Evolutionary conservation across 306 rosid species (phyloP), one percentile per base, ranked within the genome.

Genomic region (Quercus berberidifolia): DNA sequence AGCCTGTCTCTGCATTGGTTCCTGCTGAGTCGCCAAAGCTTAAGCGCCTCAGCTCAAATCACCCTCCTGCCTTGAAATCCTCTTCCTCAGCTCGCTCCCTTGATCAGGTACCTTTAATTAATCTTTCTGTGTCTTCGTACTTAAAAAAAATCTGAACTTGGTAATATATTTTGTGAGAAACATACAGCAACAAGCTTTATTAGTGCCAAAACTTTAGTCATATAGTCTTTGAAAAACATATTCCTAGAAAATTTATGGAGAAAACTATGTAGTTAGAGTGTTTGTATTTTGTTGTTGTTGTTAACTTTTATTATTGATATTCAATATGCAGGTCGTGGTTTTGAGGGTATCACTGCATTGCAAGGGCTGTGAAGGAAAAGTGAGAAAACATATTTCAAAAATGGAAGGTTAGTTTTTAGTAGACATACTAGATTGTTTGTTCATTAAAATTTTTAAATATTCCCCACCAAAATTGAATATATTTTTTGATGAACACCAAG

Each of bases 361-460:
- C 91, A 88, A 83, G 85, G 98, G 94, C 3, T 94, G 98, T n/a
- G 97, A 89, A 88, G 96, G 84, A 80, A 92, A 94, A 88, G 82
- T 94, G 10, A 86, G 90, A 79, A 94, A 90, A 82, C 94, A 92
- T 81, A 88, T 94, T 73, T 88, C 91, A 55, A 94, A 89, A 89
- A 94, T 94, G 97, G 91, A 94, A 90, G 98, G 98, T 93, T 20
- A 49, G 80, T 69, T 69, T 5, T 8, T 43, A 54, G 52, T 35
- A 41, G 69, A 56, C 8, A 13, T 21, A n/a, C 2, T 11, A 25
- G 17, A 11, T 49, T 10, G 54, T 49, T 49, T 49, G 54, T 3
- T 12, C 54, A 3, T 12, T 49, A 49, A 49, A 49, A 11, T 49
- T 49, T 49, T 49, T 49, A 49, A 12, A 49, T 49, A 49, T 49